Evolutionary conservation across 1,284 basidiomycete genomes (phyloP).

Genomic region (Schizophyllum amplum): DNA sequence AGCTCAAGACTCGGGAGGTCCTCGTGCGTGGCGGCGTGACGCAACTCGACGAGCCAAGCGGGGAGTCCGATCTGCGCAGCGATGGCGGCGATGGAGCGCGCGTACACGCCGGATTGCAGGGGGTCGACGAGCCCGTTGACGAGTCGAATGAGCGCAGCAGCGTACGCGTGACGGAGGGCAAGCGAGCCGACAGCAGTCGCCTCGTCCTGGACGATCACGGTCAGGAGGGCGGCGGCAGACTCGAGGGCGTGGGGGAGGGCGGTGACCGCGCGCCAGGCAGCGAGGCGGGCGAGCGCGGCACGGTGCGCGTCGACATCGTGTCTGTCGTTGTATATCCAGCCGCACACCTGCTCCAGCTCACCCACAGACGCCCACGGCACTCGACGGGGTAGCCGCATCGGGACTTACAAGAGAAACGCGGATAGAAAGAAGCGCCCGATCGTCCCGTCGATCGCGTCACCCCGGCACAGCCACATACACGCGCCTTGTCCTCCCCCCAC

Average conservation of each 20-base stretch:
- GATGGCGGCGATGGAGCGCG: slow-evolving; percentile 85
- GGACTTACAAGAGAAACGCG: neutral
- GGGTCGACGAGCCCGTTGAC: slow-evolving; percentile 96
- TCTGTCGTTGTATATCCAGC: slow-evolving; percentile 71
- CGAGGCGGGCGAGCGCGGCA: slow-evolving; percentile 63
- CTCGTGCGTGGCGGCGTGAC: slow-evolving; percentile 95
- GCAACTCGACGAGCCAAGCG: slow-evolving; percentile 85
- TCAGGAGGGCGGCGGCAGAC: slow-evolving; percentile 61
- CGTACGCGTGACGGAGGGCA: slow-evolving; percentile 58
- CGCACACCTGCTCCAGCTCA: slow-evolving; percentile 78
- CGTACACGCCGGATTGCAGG: slow-evolving; percentile 80
- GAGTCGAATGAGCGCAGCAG: slow-evolving; percentile 77
- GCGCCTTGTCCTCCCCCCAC: neutral
- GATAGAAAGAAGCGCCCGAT: slow-evolving; percentile 1
- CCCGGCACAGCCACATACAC: neutral
- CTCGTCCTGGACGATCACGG: slow-evolving; percentile 49
- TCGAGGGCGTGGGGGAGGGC: slow-evolving; percentile 68
- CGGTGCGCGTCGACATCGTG: slow-evolving; percentile 47
- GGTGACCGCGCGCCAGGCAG: slow-evolving; percentile 69
- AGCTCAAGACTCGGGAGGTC: slow-evolving; percentile 84
- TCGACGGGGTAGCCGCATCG: slow-evolving; percentile 73
- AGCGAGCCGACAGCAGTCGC: slow-evolving; percentile 18
- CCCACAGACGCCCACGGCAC: slow-evolving; percentile 73
- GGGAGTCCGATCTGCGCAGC: slow-evolving; percentile 85
- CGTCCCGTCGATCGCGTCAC: neutral